Conservation (phyloP, 225 moss, liverwort and hornwort species). For the Straminergon stramineum region DNA sequence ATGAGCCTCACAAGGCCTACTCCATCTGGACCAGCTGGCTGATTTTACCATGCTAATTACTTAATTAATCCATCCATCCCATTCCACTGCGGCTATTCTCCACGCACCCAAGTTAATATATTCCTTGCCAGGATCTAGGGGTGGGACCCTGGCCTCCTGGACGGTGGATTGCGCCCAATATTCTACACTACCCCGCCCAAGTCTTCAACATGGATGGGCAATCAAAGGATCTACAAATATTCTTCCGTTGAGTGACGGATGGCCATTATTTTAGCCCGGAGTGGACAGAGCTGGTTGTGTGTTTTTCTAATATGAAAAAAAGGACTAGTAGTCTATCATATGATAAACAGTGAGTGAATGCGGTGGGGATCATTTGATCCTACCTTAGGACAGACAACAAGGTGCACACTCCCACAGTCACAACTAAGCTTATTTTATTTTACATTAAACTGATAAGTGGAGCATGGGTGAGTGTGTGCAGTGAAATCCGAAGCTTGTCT, state of each 20-base stretch:
- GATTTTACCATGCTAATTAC: neutral
- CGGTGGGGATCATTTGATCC: neutral
- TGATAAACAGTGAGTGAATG: neutral
- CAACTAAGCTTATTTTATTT: neutral
- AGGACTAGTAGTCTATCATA: no score
- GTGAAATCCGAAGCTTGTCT: neutral
- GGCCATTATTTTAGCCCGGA: neutral
- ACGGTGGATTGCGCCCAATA: neutral
- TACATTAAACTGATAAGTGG: no score
- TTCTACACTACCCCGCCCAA: neutral
- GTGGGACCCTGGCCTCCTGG: neutral
- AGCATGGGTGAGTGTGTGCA: neutral
- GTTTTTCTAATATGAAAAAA: neutral
- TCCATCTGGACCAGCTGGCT: neutral
- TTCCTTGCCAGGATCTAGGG: neutral
- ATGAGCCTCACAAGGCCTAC: neutral
- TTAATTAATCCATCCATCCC: no score
- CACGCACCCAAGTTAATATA: neutral
- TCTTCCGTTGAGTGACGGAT: neutral
- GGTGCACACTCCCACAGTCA: neutral
- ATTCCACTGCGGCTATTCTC: neutral
- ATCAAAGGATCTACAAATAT: neutral
- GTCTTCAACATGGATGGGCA: neutral
- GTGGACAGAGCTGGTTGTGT: no score
- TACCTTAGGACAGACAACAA: neutral